Evolutionary conservation across 2,329 filamentous ascomycete species (phyloP), one percentile per base, ranked within the genome.

Genomic region (Cryphonectria japonica): DNA sequence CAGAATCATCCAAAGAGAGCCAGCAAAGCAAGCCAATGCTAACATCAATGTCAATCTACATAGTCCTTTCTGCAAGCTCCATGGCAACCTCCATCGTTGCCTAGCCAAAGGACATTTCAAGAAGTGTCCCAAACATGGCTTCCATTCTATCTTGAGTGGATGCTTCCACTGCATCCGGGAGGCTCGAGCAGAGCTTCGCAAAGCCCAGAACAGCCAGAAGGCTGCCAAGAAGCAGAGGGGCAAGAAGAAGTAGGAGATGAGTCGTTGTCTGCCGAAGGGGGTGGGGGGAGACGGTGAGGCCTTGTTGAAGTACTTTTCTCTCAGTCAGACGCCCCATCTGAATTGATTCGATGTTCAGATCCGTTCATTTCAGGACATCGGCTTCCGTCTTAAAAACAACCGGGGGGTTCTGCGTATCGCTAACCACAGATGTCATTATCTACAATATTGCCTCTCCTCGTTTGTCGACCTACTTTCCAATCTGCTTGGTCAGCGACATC

Each of bases 51-150:
- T 22, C 3, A 13, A 50, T 37, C 26, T 52, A 16, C 43, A 29
- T 32, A 66, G 64, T 16, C 64, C 64, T 9, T 57, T 57, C 32
- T 66, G 64, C 64, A 66, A 66, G 34, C 29, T 26, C 46, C 64
- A 66, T 57, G 64, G 46, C 46, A 52, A 66, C 50, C 64, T 66
- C 14, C 46, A 66, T 41, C 64, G 64, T 4, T 66, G 64, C 64
- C 14, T 39, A 19, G 50, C 46, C 46, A 66, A 66, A 26, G 64
- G 64, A 39, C 64, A 66, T n/a, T 29, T 66, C 29, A 1, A 26
- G 7, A 13, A 26, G 19, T 66, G 64, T 14, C 34, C 64, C 50
- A 66, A 66, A n/a, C 64, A 66, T 57, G 64, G 64, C 46, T 57
- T 16, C 50, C 64, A 66, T 19, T 54, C 46, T 4, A 57, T 8